Evolutionary conservation across 1,284 basidiomycete genomes (phyloP).

Genomic region (Singerocomus inundabilis): DNA sequence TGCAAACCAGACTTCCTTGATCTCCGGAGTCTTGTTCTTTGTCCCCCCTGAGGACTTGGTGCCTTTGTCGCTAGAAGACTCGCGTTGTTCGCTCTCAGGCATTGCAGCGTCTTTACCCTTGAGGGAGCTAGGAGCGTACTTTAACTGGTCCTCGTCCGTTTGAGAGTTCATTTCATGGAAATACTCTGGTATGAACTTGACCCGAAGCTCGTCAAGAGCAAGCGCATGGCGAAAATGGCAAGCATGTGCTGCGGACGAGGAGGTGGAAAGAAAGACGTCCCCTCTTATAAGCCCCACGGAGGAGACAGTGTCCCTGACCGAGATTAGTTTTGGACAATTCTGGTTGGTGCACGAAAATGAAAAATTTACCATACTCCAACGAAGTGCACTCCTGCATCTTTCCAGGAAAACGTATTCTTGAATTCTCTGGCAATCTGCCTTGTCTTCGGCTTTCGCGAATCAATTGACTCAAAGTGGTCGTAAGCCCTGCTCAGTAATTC

Average conservation of each 20-base stretch:
- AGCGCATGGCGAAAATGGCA: constrained; percentile 42
- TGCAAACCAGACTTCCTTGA: constrained; percentile 37
- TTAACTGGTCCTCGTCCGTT: constrained; percentile 7
- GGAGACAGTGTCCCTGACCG: constrained; percentile 43
- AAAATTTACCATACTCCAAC: constrained; percentile 39
- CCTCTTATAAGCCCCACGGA: constrained; percentile 32
- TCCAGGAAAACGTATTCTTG: constrained; percentile 38
- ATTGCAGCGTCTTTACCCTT: neutral
- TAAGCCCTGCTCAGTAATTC: constrained; percentile 34
- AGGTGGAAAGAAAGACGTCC: constrained; percentile 28
- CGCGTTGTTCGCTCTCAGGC: neutral
- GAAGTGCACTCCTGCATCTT: constrained; percentile 37
- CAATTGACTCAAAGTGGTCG: constrained; percentile 34
- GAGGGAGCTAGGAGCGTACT: neutral
- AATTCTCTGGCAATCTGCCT: constrained; percentile 29
- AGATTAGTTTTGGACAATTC: neutral
- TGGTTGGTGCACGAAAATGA: neutral
- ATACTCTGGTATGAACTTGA: constrained; percentile 44
- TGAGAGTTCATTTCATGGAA: constrained; percentile 28
- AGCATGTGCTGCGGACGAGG: constrained; percentile 25
- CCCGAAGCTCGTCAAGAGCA: constrained; percentile 40
- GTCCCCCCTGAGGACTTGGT: neutral
- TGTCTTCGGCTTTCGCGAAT: constrained; percentile 10
- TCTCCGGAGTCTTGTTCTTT: constrained; percentile 4
- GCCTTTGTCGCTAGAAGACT: neutral